These are phyloP conservation scores for Picea engelmannii DNA, from an alignment of 83 land plant species.

Conservation along the genomic window DNA sequence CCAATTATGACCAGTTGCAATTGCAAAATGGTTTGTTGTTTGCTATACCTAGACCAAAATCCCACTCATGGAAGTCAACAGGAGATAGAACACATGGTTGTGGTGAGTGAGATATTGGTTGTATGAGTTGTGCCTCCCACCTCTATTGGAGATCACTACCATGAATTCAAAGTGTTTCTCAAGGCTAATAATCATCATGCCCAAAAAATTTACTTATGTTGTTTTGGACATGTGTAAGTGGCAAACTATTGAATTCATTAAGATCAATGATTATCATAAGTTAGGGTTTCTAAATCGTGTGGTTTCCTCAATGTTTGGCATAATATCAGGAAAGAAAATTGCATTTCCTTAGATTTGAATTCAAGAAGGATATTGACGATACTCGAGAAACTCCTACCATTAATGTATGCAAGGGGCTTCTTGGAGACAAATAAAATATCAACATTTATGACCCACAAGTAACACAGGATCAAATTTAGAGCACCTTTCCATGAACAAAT, in stretches of 20 bases:
- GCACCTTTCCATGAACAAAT: conserved; percentile 19
- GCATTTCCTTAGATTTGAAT: conserved; percentile 70
- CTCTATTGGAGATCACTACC: too few species aligned
- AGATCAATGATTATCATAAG: conserved; percentile 78
- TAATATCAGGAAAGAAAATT: conserved; percentile 66
- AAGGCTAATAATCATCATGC: too few species aligned
- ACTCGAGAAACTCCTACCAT: conserved; percentile 70
- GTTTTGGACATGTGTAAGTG: conserved; percentile 53
- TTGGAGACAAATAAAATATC: conserved; percentile 59
- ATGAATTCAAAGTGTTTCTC: too few species aligned
- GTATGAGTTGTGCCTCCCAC: too few species aligned
- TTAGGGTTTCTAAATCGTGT: conserved; percentile 59
- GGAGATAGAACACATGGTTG: too few species aligned
- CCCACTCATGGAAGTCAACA: too few species aligned
- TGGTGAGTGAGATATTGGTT: too few species aligned
- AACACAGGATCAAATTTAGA: conserved; percentile 72
- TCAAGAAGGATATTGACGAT: conserved; percentile 80
- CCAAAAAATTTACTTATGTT: too few species aligned
- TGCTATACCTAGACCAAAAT: too few species aligned
- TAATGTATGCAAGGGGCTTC: conserved; percentile 69
- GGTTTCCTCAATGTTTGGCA: conserved; percentile 73
- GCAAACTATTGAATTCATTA: conserved; percentile 77
- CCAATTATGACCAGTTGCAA: too few species aligned
- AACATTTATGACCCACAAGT: conserved; percentile 82
- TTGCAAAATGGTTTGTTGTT: too few species aligned